Conservation (phyloP, 2,329 filamentous ascomycete genomes). For the Sphaerulina vaccinii region DNA sequence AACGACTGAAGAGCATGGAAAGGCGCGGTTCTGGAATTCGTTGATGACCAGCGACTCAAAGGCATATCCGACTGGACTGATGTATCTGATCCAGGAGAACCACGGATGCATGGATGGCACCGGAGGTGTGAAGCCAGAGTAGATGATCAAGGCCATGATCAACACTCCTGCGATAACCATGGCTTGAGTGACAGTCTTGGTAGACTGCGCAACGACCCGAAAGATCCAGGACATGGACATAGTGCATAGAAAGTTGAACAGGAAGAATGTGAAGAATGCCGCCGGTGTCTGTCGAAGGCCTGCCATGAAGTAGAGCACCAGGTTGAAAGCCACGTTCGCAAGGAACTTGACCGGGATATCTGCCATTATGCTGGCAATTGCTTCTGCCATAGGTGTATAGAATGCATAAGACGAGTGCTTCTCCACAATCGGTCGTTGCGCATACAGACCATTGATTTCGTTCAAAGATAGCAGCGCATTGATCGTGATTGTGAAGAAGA, state of each 20-base stretch:
- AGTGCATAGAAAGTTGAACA: constrained; percentile 60
- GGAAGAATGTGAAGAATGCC: constrained; percentile 62
- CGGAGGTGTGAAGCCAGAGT: constrained; percentile 50
- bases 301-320: constrained; percentile 59
- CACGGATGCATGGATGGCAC: constrained; percentile 50
- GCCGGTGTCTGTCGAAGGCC: constrained; percentile 41
- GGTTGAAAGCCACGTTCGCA: constrained; percentile 52
- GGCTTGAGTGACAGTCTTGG: constrained; percentile 63
- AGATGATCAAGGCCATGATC: constrained; percentile 60
- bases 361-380: constrained; percentile 53
- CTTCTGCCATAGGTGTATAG: constrained; percentile 46
- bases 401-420: constrained; percentile 48
- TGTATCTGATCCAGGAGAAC: constrained; percentile 48
- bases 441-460: constrained; percentile 66
- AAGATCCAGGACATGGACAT: constrained; percentile 59
- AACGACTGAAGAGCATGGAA: constrained; percentile 39
- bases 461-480: constrained; percentile 59
- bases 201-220: constrained; percentile 58
- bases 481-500: constrained; percentile 62
- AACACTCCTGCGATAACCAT: constrained; percentile 56
- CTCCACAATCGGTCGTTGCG: constrained; percentile 49
- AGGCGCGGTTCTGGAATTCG: constrained; percentile 46
- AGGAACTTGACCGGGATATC: constrained; percentile 61
- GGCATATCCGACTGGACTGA: constrained; percentile 63
- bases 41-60: constrained; percentile 62